phyloP scores from a whole-genome alignment of 192 early-diverging fungal species.

The Polychytrium aggregatum region DNA sequence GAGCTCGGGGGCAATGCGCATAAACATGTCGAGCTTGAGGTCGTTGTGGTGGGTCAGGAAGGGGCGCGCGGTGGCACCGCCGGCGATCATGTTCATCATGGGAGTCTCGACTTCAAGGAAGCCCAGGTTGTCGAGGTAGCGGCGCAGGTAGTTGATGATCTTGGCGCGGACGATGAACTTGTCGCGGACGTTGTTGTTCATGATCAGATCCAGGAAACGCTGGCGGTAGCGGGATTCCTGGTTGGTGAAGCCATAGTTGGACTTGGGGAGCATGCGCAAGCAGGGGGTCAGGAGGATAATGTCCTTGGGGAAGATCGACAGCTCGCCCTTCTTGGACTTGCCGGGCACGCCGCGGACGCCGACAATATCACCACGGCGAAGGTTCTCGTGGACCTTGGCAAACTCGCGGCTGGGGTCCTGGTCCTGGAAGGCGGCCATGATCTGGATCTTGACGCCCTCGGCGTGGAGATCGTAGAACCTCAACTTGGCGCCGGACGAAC shows the following conservation, averaged over 20 bases:
- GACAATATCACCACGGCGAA: conserved; percentile 93
- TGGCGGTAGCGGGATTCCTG: conserved; percentile 95
- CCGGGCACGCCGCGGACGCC: conserved; percentile 86
- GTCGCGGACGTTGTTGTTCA: conserved; percentile 91
- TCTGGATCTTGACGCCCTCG: conserved; percentile 90
- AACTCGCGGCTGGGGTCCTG: conserved; percentile 57
- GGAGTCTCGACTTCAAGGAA: conserved; percentile 99
- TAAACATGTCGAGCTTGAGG: conserved; percentile 94
- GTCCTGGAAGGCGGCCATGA: conserved; percentile 73
- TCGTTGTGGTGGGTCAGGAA: conserved; percentile 99
- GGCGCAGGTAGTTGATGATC: conserved; percentile 92
- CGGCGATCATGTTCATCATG: conserved; percentile 97
- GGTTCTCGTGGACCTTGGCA: conserved; percentile 61
- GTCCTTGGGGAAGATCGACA: conserved; percentile 87
- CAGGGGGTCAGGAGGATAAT: conserved; percentile 86
- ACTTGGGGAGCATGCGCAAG: conserved; percentile 90
- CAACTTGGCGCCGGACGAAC: conserved; percentile 77
- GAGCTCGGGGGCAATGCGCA: conserved; percentile 97
- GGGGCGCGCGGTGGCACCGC: conserved; percentile 97
- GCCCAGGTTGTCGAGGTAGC: conserved; percentile 85
- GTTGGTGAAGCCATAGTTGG: conserved; percentile 91
- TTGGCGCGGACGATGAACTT: conserved; percentile 87
- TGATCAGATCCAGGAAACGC: conserved; percentile 97
- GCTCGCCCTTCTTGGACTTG: conserved; percentile 84
- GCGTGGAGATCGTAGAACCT: conserved; percentile 92